A percentile compares a stretch with the other conserved stretches of the same genome.
Evolutionary conservation across 306 rosid species (phyloP).

Genomic region (Gleditsia sinensis): DNA sequence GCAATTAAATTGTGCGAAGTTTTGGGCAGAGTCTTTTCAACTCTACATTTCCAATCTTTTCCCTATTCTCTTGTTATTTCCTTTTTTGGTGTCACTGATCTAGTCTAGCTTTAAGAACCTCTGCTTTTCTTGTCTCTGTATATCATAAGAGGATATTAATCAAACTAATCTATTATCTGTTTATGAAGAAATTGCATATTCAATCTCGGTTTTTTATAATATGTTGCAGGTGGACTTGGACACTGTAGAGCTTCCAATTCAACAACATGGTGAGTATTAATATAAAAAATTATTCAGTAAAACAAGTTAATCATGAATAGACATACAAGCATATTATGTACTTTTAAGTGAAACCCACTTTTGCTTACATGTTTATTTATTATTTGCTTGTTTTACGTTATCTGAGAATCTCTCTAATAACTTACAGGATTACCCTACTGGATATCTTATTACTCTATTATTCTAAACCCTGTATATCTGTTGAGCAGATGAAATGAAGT

Average conservation of each 20-base stretch:
- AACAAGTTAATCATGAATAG: too few relatives aligned
- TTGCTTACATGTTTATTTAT: too few relatives aligned
- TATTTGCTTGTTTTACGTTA: too few relatives aligned
- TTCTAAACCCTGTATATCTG: background rate
- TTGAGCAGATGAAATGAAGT: constrained; percentile 49
- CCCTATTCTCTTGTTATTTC: background rate
- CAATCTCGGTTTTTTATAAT: background rate
- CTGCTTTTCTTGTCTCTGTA: background rate
- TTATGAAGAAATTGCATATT: background rate
- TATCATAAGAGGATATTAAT: background rate
- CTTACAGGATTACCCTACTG: background rate
- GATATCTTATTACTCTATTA: background rate
- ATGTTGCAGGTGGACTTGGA: constrained; percentile 50
- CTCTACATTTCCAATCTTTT: background rate
- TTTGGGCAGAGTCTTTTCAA: background rate
- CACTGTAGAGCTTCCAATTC: constrained; percentile 24
- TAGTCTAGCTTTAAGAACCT: background rate
- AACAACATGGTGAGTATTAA: constrained; percentile 41
- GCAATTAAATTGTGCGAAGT: too few relatives aligned
- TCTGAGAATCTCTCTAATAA: too few relatives aligned
- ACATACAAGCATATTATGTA: too few relatives aligned
- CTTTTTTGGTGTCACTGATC: background rate
- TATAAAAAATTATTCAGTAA: too few relatives aligned
- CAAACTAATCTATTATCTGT: background rate
- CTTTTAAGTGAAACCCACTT: too few relatives aligned